These are phyloP conservation scores for Beauveria rudraprayagi DNA, from an alignment of 2,329 filamentous ascomycete species.

Conservation along the genomic window DNA sequence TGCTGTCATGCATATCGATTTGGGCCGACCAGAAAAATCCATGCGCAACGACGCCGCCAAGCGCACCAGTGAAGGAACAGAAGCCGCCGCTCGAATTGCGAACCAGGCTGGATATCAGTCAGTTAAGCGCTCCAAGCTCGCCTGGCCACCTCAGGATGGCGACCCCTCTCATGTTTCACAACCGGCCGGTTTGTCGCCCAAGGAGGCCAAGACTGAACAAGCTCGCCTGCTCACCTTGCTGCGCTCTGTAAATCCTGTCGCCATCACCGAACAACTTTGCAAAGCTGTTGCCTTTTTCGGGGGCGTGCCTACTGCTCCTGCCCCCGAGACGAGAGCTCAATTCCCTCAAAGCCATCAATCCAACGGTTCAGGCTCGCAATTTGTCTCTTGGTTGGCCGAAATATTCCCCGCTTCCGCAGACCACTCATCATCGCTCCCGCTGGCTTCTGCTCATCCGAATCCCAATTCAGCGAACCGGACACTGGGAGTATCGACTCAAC, in stretches of 20 bases:
- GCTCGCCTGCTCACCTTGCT: constrained; percentile 50
- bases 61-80: constrained; percentile 54
- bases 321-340: constrained; percentile 38
- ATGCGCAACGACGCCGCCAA: constrained; percentile 48
- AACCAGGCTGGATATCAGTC: constrained; percentile 46
- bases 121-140: constrained; percentile 34
- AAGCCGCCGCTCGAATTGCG: constrained; percentile 47
- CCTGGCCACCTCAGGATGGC: constrained; percentile 22
- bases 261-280: constrained; percentile 55
- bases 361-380: constrained; percentile 49
- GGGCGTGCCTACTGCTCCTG: constrained; percentile 46
- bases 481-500: neutral
- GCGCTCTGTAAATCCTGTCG: constrained; percentile 44
- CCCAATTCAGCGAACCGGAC: neutral
- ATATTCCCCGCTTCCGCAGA: constrained; percentile 43
- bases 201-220: constrained; percentile 51
- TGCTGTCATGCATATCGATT: constrained; percentile 54
- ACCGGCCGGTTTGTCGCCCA: constrained; percentile 20
- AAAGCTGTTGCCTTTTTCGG: constrained; percentile 58
- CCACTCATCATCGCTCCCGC: constrained; percentile 4
- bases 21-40: constrained; percentile 37
- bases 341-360: constrained; percentile 49
- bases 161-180: constrained; percentile 14
- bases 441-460: neutral
- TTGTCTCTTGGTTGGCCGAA: constrained; percentile 55